phyloP scores from a whole-genome alignment of 2,329 filamentous ascomycete species.

The Penicillium sp. region DNA sequence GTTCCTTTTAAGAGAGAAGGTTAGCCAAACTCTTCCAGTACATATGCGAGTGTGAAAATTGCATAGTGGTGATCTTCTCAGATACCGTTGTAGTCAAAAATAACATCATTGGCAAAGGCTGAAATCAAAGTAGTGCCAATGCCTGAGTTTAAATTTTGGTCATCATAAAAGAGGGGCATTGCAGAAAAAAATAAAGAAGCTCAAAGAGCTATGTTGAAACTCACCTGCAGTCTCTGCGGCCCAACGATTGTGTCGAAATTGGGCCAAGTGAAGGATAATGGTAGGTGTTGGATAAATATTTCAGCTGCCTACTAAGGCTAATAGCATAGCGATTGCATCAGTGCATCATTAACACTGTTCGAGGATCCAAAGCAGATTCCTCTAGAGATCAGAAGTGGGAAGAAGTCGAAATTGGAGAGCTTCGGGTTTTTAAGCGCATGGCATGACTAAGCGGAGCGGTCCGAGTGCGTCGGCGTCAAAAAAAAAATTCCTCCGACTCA shows the following conservation, averaged over 20 bases:
- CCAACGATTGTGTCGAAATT: slow-evolving; percentile 2
- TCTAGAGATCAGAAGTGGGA: background rate
- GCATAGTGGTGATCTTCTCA: slow-evolving; percentile 58
- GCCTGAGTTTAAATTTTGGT: slow-evolving; percentile 47
- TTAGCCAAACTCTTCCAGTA: slow-evolving; percentile 24
- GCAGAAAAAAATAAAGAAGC: slow-evolving; percentile 9
- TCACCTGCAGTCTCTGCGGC: slow-evolving; percentile 17
- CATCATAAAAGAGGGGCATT: slow-evolving; percentile 44
- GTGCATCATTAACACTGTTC: slow-evolving; percentile 8
- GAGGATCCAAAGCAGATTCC: background rate
- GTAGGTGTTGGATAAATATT: background rate
- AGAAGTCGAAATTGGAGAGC: slow-evolving; percentile 13
- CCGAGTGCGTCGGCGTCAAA: slow-evolving; percentile 25
- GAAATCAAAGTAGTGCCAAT: slow-evolving; percentile 51
- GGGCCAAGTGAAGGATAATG: slow-evolving; percentile 1
- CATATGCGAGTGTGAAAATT: slow-evolving; percentile 7
- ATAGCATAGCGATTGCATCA: background rate
- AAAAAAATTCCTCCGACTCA: slow-evolving; percentile 26
- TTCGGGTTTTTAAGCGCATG: slow-evolving; percentile 18
- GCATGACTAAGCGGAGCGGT: slow-evolving; percentile 23
- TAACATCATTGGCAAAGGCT: slow-evolving; percentile 51
- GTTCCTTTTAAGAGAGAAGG: slow-evolving; percentile 11
- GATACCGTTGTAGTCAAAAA: slow-evolving; percentile 97
- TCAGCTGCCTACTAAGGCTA: background rate
- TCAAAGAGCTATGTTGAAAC: slow-evolving; percentile 9